Evolutionary conservation across 305 asterid species (phyloP), one percentile per base, ranked within the genome.

Genomic region (Fraxinus latifolia): DNA sequence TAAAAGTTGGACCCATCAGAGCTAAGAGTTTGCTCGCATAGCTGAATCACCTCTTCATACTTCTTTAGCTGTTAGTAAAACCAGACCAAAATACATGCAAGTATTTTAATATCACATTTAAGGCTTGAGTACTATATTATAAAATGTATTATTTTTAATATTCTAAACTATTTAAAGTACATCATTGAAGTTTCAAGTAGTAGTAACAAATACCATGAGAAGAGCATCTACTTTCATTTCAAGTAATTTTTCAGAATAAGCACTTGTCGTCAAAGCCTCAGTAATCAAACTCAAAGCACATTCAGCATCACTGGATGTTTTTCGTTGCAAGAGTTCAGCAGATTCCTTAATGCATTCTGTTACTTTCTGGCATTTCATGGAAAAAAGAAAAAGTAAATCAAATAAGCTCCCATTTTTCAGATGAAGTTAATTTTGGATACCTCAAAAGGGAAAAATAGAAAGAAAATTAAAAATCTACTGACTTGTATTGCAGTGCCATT

Each of bases 161-260:
- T n/a, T 68, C 67, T 33, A 17, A 79, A 19, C 68, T 39, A 79
- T 2, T 78, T 78, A 21, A 21, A 50, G 34, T 75, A 39, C 84
- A 79, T 74, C 47, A 58, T 74, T 80, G 27, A 32, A 72, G 23
- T 82, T 74, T 82, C 82, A 81, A 79, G 31, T 32, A 78, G 15
- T 44, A 82, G 33, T 42, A 79, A 82, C 42, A 81, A 91, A 80
- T 85, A 96, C 99, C 98, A 87, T 85, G 82, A 93, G 90, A 90
- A 96, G 96, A 88, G 94, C 93, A 79, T 91, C 94, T 81, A 87
- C 98, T 89, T 96, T 96, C 92, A 87, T 90, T 85, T 93, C 95
- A 83, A 94, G 90, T 82, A 96, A 85, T 72, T 86, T 87, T 78
- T 88, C 95, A 19, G 97, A 91, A 77, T 85, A 88, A 79, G 94